Evolutionary conservation across 2,329 filamentous ascomycete species (phyloP).

Genomic region (Aspergillus puulaauensis): DNA sequence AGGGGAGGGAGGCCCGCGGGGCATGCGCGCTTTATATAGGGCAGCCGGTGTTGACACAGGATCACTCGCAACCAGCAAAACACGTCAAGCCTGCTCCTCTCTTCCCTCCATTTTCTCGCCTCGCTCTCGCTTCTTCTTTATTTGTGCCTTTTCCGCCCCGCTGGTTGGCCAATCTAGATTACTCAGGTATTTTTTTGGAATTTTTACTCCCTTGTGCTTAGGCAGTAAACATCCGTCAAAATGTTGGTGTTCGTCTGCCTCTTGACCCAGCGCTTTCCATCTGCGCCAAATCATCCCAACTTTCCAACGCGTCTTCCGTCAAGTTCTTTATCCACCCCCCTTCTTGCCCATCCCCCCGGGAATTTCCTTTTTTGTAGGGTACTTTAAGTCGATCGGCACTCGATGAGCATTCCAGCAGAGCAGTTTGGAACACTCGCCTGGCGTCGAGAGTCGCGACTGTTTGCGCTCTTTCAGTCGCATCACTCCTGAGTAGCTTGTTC

Average conservation of each 20-base stretch:
- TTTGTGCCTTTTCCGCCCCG: constrained; percentile 11
- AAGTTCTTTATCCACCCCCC: constrained; percentile 12
- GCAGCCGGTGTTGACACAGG: constrained; percentile 42
- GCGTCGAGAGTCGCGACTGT: not conserved
- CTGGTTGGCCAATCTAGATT: constrained; percentile 12
- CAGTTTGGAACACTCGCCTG: not conserved
- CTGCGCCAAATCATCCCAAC: not conserved
- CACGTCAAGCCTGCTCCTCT: constrained; percentile 22
- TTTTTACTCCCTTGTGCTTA: not conserved
- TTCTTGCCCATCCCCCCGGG: not conserved
- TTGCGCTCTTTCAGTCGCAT: not conserved
- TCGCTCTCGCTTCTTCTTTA: constrained; percentile 13
- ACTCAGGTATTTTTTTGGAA: not conserved
- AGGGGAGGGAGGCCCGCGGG: constrained; percentile 40
- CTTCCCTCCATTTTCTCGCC: constrained; percentile 10
- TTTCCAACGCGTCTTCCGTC: constrained; percentile 7
- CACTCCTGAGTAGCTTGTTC: not conserved
- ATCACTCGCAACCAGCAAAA: constrained; percentile 34
- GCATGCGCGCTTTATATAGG: constrained; percentile 46
- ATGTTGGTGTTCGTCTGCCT: constrained; percentile 3
- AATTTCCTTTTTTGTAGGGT: not conserved
- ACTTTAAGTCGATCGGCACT: not conserved
- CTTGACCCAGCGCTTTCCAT: constrained; percentile 1
- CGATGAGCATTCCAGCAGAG: not conserved
- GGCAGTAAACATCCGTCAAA: not conserved